A percentile compares a stretch with the other conserved stretches of the same genome.
These are phyloP conservation scores for Phytophthora nicotianae DNA, from an alignment of 352 stramenopile genomes.

Conservation along the genomic window DNA sequence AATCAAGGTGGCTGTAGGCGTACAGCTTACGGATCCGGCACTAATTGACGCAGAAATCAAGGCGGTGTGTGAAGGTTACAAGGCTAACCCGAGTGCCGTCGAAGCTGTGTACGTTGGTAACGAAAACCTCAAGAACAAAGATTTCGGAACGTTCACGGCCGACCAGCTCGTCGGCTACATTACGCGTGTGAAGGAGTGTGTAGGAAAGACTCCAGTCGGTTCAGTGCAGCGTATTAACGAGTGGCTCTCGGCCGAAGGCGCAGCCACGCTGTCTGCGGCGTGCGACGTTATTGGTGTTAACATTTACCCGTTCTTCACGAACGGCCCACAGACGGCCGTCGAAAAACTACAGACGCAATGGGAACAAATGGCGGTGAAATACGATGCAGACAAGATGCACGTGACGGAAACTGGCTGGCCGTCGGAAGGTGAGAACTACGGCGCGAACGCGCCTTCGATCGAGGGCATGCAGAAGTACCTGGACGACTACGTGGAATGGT, in stretches of 20 bases:
- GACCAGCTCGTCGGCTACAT: constrained; percentile 58
- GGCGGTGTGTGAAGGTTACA: constrained; percentile 62
- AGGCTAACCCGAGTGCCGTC: constrained; percentile 40
- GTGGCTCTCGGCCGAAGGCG: constrained; percentile 49
- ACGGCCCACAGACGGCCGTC: constrained; percentile 40
- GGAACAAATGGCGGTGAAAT: constrained; percentile 51
- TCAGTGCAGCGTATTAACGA: constrained; percentile 83
- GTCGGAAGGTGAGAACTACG: constrained; percentile 39
- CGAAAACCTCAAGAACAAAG: constrained; percentile 71
- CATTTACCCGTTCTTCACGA: constrained; percentile 83
- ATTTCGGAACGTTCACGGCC: constrained; percentile 45
- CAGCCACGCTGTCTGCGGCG: constrained; percentile 33
- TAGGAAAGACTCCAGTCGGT: constrained; percentile 51
- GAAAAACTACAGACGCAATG: constrained; percentile 65
- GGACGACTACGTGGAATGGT: constrained; percentile 54
- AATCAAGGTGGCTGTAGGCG: constrained; percentile 69
- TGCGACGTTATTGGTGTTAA: constrained; percentile 55
- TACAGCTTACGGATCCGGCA: constrained; percentile 59
- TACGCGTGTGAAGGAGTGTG: constrained; percentile 56
- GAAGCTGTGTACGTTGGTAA: constrained; percentile 81
- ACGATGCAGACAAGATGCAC: constrained; percentile 44
- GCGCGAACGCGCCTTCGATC: constrained; percentile 42
- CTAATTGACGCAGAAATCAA: constrained; percentile 60
- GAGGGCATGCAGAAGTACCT: constrained; percentile 49
- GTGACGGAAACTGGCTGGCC: constrained; percentile 75